phyloP scores from a whole-genome alignment of 768 basidiomycete genomes.

The Lentinula boryana region DNA sequence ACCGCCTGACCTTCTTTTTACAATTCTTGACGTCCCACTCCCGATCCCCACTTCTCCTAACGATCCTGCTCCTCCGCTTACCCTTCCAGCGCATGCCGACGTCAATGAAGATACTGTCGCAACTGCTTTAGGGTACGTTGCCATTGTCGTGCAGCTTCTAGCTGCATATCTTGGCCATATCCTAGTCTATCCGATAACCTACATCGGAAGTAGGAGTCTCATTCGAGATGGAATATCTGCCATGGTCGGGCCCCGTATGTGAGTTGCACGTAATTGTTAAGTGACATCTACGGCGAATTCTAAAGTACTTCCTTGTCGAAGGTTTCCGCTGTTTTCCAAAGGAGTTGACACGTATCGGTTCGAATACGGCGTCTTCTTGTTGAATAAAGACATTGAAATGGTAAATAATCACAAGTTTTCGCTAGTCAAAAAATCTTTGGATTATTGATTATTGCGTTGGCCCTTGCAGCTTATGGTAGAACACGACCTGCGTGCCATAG shows the following conservation, averaged over 20 bases:
- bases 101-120: constrained; percentile 85
- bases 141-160: constrained; percentile 79
- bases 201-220: constrained; percentile 83
- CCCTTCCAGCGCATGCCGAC: constrained; percentile 55
- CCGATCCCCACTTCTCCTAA: constrained; percentile 73
- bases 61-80: constrained; percentile 81
- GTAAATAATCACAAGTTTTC: constrained; percentile 32
- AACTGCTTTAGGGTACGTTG: constrained; percentile 86
- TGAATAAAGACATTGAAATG: constrained; percentile 97
- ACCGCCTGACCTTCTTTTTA: constrained; percentile 81
- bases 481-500: constrained; percentile 80
- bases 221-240: constrained; percentile 90
- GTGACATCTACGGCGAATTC: neutral
- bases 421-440: neutral
- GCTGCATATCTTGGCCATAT: constrained; percentile 71
- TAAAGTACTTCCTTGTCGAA: constrained; percentile 20
- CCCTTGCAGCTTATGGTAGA: constrained; percentile 77
- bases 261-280: constrained; percentile 21
- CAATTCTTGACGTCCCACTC: constrained; percentile 82
- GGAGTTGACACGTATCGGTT: constrained; percentile 97
- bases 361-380: constrained; percentile 93
- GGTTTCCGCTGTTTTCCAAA: constrained; percentile 92
- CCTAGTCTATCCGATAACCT: constrained; percentile 86
- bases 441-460: constrained; percentile 7
- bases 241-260: constrained; percentile 96